Base-by-base conservation (phyloP, 139 green algal species). In the Tetradesmus obliquus region DNA sequence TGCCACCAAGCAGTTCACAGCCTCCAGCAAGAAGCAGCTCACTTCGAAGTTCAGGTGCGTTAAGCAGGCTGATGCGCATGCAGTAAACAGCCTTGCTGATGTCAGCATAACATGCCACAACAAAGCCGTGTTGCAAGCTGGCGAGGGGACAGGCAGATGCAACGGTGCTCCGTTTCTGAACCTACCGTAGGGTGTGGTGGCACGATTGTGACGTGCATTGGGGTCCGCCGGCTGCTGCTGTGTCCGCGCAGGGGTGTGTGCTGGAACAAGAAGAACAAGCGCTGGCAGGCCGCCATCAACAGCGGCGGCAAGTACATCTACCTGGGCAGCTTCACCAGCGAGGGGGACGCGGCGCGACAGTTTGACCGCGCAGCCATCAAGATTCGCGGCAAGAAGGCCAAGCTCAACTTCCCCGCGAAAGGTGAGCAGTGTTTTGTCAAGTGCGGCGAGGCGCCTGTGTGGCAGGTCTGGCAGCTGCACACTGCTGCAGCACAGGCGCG, bases 251-350 rank as follows among this genome's bases (percentile, higher is more conserved):
- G 94, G n/a, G 94, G 94, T 51, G 94, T 96, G 0, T 96, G 95
- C 86, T 96, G 94, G 95, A 95, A 96, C 88, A 96, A 94, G 85
- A 97, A 97, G 91, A 97, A 97, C 91, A 95, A 94, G 90, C 92
- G 94, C 17, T 96, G 95, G 95, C 95, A 96, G 62, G 94, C 95
- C 0, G 95, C 95, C 53, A 97, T 97, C 88, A 97, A 97, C 81
- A 93, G 85, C 45, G 84, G 83, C 54, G 95, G 95, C 86, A 95
- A 95, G 81, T 96, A 96, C 85, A 84, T 96, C 10, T 96, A 96
- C 90, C 92, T 96, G 12, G 94, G 94, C 24, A 93, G 84, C 19
- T 96, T 94, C 80, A 87, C 91, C 69, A 92, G 82, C 15, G 91
- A 96, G 81, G 90, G 86, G 2, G 93, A 95, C 19, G 93, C 93